Conservation (phyloP, 352 stramenopile species). For the Plasmopara viticola region DNA sequence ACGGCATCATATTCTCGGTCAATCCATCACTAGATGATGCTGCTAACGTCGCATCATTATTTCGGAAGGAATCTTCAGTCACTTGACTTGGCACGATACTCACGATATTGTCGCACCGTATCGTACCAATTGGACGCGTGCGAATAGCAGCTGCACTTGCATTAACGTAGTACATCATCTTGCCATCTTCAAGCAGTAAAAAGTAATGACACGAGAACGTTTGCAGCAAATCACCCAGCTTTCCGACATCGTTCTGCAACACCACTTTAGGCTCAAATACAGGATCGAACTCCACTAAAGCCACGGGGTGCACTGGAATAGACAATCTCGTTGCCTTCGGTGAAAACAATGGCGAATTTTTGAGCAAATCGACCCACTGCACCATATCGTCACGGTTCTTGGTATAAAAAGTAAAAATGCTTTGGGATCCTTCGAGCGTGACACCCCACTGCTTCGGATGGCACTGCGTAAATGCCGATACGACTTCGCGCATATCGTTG, state of each 20-base stretch:
- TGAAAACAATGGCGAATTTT: constrained; percentile 80
- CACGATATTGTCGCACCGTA: constrained; percentile 78
- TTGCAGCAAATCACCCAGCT: constrained; percentile 66
- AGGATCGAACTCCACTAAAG: constrained; percentile 67
- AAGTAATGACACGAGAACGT: constrained; percentile 68
- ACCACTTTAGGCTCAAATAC: constrained; percentile 64
- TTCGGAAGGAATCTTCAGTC: constrained; percentile 22
- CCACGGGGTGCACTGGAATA: constrained; percentile 76
- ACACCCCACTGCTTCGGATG: constrained; percentile 83
- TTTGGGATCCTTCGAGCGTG: constrained; percentile 72
- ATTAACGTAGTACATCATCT: constrained; percentile 75
- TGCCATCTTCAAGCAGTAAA: constrained; percentile 71
- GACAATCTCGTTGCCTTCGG: constrained; percentile 45
- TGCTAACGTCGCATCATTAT: constrained; percentile 9
- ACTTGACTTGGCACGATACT: constrained; percentile 70
- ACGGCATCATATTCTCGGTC: constrained; percentile 60
- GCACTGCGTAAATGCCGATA: constrained; percentile 75
- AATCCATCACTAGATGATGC: constrained; percentile 18
- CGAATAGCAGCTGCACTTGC: constrained; percentile 44
- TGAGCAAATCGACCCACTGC: constrained; percentile 83
- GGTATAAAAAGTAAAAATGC: constrained; percentile 85
- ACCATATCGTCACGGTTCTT: constrained; percentile 68
- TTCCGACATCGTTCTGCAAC: constrained; percentile 62
- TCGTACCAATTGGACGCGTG: constrained; percentile 61
- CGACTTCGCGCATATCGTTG: constrained; percentile 71